phyloP scores from a whole-genome alignment of 257 asterid genomes.

The Jasminum sambac region DNA sequence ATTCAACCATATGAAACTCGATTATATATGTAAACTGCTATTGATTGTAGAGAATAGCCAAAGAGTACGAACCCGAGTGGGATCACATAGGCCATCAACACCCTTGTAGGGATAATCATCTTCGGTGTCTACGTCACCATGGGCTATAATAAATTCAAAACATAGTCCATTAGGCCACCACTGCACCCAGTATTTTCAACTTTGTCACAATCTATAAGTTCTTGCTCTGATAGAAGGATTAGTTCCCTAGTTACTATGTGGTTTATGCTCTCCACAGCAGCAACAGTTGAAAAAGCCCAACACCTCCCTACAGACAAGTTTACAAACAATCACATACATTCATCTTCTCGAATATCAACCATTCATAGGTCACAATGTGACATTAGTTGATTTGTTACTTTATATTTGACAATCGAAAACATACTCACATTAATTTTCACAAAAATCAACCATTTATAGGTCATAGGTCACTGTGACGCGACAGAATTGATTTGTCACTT shows the following conservation, averaged over 20 bases:
- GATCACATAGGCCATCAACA: constrained; percentile 55
- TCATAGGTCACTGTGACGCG: no score
- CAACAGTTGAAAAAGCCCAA: constrained; percentile 84
- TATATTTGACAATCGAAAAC: no score
- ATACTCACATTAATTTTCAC: no score
- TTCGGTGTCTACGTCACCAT: constrained; percentile 82
- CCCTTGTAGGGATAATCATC: constrained; percentile 74
- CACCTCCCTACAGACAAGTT: constrained; percentile 51
- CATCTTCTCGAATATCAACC: background rate
- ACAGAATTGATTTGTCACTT: no score
- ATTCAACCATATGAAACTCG: no score
- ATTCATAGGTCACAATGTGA: no score
- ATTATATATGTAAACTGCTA: no score
- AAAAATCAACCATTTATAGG: no score
- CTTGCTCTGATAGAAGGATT: constrained; percentile 66
- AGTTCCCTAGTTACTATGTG: constrained; percentile 61
- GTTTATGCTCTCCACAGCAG: constrained; percentile 67
- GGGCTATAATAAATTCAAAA: constrained; percentile 61
- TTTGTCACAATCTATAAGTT: constrained; percentile 71
- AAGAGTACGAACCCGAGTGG: constrained; percentile 43
- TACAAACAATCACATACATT: background rate
- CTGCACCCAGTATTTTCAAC: constrained; percentile 57
- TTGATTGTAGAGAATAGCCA: no score
- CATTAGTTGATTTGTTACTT: no score
- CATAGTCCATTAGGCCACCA: constrained; percentile 86